phyloP scores from a whole-genome alignment of 768 basidiomycete genomes.

The Tricholoma bakamatsutake region DNA sequence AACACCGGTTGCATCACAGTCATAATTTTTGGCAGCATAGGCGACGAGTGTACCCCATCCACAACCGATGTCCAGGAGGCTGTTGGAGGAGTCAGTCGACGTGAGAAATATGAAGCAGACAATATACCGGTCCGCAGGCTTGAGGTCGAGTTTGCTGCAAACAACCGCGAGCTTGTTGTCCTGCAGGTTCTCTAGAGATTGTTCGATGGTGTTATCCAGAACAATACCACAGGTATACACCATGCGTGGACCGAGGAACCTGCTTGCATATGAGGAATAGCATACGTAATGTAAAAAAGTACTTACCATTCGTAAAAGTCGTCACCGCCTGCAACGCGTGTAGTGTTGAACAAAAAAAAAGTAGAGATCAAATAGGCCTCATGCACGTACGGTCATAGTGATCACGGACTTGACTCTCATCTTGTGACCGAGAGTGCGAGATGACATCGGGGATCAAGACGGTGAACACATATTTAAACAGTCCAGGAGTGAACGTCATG shows the following conservation, averaged over 20 bases:
- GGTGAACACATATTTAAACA: conserved; percentile 91
- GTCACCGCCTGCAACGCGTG: conserved; percentile 59
- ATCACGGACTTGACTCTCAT: conserved; percentile 92
- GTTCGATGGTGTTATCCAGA: conserved; percentile 56
- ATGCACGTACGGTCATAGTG: conserved; percentile 81
- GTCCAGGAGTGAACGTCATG: conserved; percentile 83
- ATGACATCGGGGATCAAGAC: conserved; percentile 91
- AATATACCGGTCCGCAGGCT: conserved; percentile 69
- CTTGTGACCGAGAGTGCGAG: conserved; percentile 84
- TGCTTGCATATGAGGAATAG: conserved; percentile 18
- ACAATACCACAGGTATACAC: conserved; percentile 96
- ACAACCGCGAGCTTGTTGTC: conserved; percentile 97
- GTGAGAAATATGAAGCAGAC: neutral
- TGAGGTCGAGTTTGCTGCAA: conserved; percentile 88
- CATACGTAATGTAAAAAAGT: too few species aligned
- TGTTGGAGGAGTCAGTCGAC: conserved; percentile 17
- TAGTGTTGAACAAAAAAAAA: neutral
- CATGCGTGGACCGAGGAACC: conserved; percentile 95
- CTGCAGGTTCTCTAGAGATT: conserved; percentile 91
- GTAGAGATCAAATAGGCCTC: conserved; percentile 1
- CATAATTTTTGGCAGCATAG: conserved; percentile 96
- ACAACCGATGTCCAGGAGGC: conserved; percentile 79
- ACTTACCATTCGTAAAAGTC: conserved; percentile 88
- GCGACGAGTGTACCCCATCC: conserved; percentile 97
- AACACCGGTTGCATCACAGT: conserved; percentile 93